phyloP scores from a whole-genome alignment of 1,139 yeast genomes.

The Suhomyces yuchorum region DNA sequence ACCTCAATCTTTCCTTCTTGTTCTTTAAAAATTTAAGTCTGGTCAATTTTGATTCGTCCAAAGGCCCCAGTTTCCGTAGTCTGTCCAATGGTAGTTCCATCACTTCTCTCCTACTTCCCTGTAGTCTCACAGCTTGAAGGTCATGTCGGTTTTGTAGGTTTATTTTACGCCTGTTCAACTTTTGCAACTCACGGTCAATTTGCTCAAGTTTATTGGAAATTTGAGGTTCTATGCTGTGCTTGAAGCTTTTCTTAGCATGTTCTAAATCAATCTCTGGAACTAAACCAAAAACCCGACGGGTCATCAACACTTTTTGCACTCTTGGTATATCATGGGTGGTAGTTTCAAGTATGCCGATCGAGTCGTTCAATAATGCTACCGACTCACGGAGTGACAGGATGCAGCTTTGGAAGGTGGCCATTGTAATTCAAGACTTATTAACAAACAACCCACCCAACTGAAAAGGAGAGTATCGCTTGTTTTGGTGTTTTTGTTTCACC shows the following conservation, averaged over 20 bases:
- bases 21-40: constrained; percentile 37
- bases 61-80: constrained; percentile 10
- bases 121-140: constrained; percentile 36
- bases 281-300: constrained; percentile 44
- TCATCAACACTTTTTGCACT: constrained; percentile 34
- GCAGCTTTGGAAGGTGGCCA: constrained; percentile 27
- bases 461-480: too few relatives aligned
- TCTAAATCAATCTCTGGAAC: constrained; percentile 45
- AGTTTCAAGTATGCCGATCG: constrained; percentile 32
- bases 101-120: constrained; percentile 23
- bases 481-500: background rate
- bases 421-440: too few relatives aligned
- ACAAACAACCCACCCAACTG: background rate
- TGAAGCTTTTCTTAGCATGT: constrained; percentile 38
- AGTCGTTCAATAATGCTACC: constrained; percentile 32
- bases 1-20: constrained; percentile 42
- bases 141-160: constrained; percentile 35
- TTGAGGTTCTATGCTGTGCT: constrained; percentile 38
- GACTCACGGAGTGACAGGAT: constrained; percentile 35
- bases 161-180: constrained; percentile 27
- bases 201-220: constrained; percentile 17
- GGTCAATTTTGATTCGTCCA: constrained; percentile 30
- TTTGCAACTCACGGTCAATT: constrained; percentile 19
- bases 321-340: constrained; percentile 40
- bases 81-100: constrained; percentile 9